Evolutionary conservation across 1,284 basidiomycete species (phyloP).

Genomic region (Inonotus obliquus): DNA sequence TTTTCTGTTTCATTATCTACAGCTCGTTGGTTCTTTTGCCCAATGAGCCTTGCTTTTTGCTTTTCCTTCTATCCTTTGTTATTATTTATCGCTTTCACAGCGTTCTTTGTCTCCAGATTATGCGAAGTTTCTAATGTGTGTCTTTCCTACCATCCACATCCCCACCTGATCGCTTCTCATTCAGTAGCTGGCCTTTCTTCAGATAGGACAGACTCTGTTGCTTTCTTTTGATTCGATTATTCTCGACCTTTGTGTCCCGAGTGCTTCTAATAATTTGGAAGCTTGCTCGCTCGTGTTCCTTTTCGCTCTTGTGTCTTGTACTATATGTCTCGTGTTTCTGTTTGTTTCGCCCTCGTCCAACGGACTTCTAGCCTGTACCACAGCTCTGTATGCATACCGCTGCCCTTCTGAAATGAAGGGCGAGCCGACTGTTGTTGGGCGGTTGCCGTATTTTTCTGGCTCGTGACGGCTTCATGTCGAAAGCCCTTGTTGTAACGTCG

Average conservation of each 20-base stretch:
- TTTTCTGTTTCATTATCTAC: neutral
- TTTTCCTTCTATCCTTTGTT: neutral
- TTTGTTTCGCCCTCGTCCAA: neutral
- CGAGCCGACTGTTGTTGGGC: neutral
- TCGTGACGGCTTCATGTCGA: no score
- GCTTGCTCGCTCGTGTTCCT: neutral
- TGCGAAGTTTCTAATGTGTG: slow-evolving; percentile 9
- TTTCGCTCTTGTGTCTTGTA: neutral
- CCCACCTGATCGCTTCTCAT: neutral
- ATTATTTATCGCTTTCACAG: slow-evolving; percentile 11
- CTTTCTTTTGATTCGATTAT: neutral
- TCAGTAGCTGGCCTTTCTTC: neutral
- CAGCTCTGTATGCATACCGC: neutral
- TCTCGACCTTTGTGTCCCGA: neutral
- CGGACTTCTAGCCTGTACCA: neutral
- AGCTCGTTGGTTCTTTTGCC: neutral
- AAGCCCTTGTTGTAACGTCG: no score
- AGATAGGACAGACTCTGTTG: neutral
- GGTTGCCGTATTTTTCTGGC: neutral
- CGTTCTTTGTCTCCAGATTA: slow-evolving; percentile 1
- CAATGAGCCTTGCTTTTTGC: neutral
- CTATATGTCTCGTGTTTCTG: neutral
- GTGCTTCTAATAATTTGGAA: neutral
- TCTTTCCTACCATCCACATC: neutral
- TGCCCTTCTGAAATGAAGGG: no score